These are phyloP conservation scores for Pyricularia grisea DNA, from an alignment of 2,329 filamentous ascomycete species.

Conservation along the genomic window DNA sequence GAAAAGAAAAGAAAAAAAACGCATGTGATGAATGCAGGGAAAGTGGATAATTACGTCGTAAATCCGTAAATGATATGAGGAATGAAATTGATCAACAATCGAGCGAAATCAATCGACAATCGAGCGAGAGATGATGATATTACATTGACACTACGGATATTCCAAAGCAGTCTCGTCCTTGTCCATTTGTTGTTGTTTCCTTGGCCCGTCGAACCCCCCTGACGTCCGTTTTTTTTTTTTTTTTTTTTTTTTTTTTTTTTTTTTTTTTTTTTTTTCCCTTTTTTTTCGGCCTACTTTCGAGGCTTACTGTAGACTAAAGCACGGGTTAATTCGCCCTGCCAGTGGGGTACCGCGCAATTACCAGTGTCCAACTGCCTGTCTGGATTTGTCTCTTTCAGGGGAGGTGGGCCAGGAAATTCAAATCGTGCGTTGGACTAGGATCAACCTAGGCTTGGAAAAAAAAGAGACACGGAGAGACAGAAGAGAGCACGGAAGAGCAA, in stretches of 20 bases:
- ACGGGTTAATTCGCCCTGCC: not conserved
- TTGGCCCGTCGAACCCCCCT: not conserved
- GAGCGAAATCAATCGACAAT: no score
- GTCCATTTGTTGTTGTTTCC: no score
- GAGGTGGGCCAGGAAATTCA: not conserved
- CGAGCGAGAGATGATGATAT: no score
- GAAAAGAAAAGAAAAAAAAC: not conserved
- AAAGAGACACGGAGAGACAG: no score
- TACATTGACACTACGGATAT: not conserved
- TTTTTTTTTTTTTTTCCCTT: no score
- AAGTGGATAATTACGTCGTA: not conserved
- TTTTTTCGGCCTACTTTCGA: not conserved
- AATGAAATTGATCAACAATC: not conserved
- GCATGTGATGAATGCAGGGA: not conserved
- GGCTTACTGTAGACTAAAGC: not conserved
- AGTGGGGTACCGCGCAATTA: not conserved
- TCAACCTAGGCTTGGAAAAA: not conserved
- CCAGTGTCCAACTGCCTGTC: not conserved
- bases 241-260: no score
- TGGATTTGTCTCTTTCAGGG: not conserved
- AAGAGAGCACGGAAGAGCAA: no score
- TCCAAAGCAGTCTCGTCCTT: not conserved
- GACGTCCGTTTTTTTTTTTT: not conserved
- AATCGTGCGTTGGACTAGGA: not conserved
- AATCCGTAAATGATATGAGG: not conserved